phyloP scores from a whole-genome alignment of 768 basidiomycete species.

The Lactifluus rugatus region DNA sequence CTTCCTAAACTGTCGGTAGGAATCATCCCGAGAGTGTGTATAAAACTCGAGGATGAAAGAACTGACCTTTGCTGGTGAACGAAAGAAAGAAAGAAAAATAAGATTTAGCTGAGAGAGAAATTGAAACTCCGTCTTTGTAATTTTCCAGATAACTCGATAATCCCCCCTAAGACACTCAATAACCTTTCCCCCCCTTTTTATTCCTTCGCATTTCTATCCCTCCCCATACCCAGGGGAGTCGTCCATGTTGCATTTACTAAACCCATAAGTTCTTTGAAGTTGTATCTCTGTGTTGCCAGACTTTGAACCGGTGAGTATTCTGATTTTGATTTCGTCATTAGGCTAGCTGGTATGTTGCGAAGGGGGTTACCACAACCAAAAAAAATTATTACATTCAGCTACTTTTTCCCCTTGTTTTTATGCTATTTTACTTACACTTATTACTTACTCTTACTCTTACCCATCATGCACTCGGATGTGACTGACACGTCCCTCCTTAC shows the following conservation, averaged over 20 bases:
- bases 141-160: constrained; percentile 17
- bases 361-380: constrained; percentile 14
- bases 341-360: background rate
- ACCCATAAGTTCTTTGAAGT: background rate
- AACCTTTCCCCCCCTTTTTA: constrained; percentile 8
- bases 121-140: constrained; percentile 14
- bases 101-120: constrained; percentile 15
- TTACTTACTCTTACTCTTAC: background rate
- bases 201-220: background rate
- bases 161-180: background rate
- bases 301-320: constrained; percentile 4
- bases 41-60: background rate
- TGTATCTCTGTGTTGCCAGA: background rate
- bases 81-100: background rate
- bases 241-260: background rate
- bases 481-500: background rate
- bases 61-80: background rate
- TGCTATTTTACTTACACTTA: background rate
- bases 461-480: background rate
- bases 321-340: constrained; percentile 2
- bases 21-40: constrained; percentile 5
- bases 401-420: background rate
- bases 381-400: constrained; percentile 15
- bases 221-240: constrained; percentile 4
- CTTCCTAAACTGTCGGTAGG: constrained; percentile 21